These are phyloP conservation scores for Naganishia sp. DNA, from an alignment of 1,284 basidiomycete species.

Conservation along the genomic window DNA sequence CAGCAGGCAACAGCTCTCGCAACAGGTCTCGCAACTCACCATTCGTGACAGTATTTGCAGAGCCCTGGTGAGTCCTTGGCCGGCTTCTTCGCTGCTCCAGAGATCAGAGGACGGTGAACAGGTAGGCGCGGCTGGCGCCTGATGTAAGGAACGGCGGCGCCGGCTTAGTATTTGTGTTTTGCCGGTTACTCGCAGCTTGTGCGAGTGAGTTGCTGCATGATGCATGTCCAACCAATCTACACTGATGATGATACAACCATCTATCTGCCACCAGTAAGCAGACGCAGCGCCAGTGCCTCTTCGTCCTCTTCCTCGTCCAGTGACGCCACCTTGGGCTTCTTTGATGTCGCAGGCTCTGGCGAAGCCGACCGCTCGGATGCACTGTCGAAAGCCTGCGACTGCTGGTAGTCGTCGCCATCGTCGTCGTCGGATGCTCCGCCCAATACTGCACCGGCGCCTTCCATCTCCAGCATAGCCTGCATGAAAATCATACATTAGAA, in stretches of 20 bases:
- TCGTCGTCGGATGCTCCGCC: conserved; percentile 29
- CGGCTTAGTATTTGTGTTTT: neutral
- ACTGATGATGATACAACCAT: neutral
- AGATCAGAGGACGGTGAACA: neutral
- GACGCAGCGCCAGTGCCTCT: conserved; percentile 49
- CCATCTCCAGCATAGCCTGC: conserved; percentile 27
- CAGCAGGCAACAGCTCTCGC: too few species aligned
- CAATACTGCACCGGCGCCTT: conserved; percentile 31
- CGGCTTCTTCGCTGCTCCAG: neutral
- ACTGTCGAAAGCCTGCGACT: conserved; percentile 1
- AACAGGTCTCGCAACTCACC: too few species aligned
- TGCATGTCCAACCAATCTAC: neutral
- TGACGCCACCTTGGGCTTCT: conserved; percentile 1
- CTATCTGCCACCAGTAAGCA: conserved; percentile 42
- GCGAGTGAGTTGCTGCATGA: neutral
- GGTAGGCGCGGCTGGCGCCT: neutral
- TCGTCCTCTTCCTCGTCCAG: conserved; percentile 47
- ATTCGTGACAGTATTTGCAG: too few species aligned
- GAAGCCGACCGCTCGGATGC: neutral
- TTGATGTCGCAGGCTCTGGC: neutral
- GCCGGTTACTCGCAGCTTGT: neutral
- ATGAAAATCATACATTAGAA: neutral
- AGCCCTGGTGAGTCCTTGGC: too few species aligned
- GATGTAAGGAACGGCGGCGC: neutral
- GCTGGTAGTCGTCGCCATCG: conserved; percentile 33